Evolutionary conservation across 2,329 filamentous ascomycete genomes (phyloP).

Genomic region (Fusarium euwallaceae): DNA sequence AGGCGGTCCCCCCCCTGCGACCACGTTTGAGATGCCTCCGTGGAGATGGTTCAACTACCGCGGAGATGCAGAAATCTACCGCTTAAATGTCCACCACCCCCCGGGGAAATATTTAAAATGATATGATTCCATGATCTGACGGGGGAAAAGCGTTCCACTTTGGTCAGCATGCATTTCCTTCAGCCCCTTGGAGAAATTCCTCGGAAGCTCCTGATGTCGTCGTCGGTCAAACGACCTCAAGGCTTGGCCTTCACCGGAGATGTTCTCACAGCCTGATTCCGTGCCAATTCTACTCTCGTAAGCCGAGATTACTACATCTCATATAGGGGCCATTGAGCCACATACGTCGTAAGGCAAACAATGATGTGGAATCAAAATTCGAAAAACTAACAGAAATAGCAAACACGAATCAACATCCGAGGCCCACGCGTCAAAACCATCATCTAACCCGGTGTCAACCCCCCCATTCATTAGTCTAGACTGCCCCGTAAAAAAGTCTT

Average conservation of each 20-base stretch:
- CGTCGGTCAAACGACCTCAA: constrained; percentile 6
- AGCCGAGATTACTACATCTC: neutral
- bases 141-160: constrained; percentile 14
- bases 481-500: constrained; percentile 3
- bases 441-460: neutral
- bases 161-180: neutral
- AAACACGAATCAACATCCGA: neutral
- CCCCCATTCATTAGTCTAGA: neutral
- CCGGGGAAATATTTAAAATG: constrained; percentile 9
- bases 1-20: neutral
- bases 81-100: neutral
- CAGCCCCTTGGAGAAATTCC: neutral
- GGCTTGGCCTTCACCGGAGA: neutral
- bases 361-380: constrained; percentile 2
- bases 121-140: constrained; percentile 24
- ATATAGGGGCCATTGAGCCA: neutral
- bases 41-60: constrained; percentile 21
- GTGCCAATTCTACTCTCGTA: neutral
- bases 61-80: constrained; percentile 21
- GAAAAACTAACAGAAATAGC: neutral
- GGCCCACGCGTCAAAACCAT: neutral
- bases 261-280: neutral
- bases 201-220: constrained; percentile 3
- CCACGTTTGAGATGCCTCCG: neutral
- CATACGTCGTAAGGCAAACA: neutral